Base-by-base conservation (phyloP, 1,284 basidiomycete genomes). In the Volvariella volvacea region DNA sequence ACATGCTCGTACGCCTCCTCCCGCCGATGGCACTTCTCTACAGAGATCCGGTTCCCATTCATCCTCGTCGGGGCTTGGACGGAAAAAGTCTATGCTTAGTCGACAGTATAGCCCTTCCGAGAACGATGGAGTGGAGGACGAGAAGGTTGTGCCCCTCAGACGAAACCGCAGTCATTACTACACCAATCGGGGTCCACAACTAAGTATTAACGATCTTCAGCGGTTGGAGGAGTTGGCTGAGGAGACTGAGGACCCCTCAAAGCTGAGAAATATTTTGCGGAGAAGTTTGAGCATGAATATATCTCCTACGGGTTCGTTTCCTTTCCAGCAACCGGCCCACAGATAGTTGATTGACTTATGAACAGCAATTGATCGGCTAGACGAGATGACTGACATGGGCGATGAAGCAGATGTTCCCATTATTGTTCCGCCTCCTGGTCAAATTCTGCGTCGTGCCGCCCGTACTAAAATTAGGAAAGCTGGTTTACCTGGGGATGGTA, bases 381-480 rank as follows among this genome's bases (percentile, higher is more conserved):
- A 83, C 51, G 70, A 80, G 55, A 73, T 81, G 52, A 69, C 75
- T 10, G 79, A 83, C 52, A 69, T 80, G 56, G 73, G 68, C 12
- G 86, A 91, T 52, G 89, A 91, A 55, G 85, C 83, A 2, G 92
- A 97, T 63, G 75, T 79, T 19, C 94, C 93, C 20, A 88, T 96
- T 55, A 87, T 96, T 48, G 80, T 93, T 3, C 90, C 89, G 25
- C 83, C 84, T 39, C 91, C 90, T 1, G 89, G 89, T 10, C 86
- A 87, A 61, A 92, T 94, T 55, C 73, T 99, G 10, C 88, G 92
- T 22, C 84, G 95, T 38, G 82, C 92, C 9, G 92, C 92, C 6
- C 82, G 94, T 16, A 99, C 95, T 2, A 94, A 93, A 71, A 96
- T 97, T 56, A 83, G 95, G 45, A 99, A 97, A 67, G 73, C 83